Percentiles rank a stretch among this genome's conserved stretches.
Evolutionary conservation across 371 early-diverging fungal species (phyloP).

Genomic region (Syncephalastrum monosporum): DNA sequence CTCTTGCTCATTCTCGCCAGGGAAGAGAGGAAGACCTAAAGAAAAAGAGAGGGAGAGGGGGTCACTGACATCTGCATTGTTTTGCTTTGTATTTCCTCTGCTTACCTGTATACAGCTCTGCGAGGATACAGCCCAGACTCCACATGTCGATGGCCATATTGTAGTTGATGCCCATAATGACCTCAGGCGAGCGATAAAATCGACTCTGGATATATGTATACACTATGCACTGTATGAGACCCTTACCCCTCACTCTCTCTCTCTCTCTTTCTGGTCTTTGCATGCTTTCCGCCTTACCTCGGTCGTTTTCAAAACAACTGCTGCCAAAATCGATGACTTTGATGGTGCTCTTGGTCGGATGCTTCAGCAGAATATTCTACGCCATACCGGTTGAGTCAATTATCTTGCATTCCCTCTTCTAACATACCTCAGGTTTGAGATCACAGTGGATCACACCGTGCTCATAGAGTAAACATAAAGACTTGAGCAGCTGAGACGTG

Average conservation of each 20-base stretch:
- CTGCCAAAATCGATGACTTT: slow-evolving; percentile 95
- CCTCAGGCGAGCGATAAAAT: slow-evolving; percentile 96
- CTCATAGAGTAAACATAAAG: slow-evolving; percentile 71
- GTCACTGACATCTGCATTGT: slow-evolving; percentile 33
- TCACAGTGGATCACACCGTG: slow-evolving; percentile 97
- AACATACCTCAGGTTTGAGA: slow-evolving; percentile 91
- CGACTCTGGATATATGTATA: slow-evolving; percentile 95
- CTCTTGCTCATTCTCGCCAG: slow-evolving; percentile 96
- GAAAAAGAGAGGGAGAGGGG: too few species aligned
- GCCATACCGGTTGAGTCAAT: background rate
- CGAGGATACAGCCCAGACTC: slow-evolving; percentile 96
- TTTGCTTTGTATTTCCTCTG: slow-evolving; percentile 75
- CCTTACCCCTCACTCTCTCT: background rate
- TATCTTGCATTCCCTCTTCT: background rate
- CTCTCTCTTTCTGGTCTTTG: background rate
- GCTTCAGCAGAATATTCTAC: slow-evolving; percentile 64
- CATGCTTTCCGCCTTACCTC: slow-evolving; percentile 10
- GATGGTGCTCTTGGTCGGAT: slow-evolving; percentile 57
- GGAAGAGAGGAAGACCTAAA: slow-evolving; percentile 82
- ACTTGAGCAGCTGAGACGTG: slow-evolving; percentile 83
- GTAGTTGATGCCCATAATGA: slow-evolving; percentile 84
- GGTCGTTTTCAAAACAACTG: slow-evolving; percentile 73
- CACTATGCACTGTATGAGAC: slow-evolving; percentile 26
- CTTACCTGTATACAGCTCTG: slow-evolving; percentile 84
- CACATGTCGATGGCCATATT: slow-evolving; percentile 96